These are phyloP conservation scores for Pichia sp. DNA, from an alignment of 1,139 yeast genomes.

Conservation along the genomic window DNA sequence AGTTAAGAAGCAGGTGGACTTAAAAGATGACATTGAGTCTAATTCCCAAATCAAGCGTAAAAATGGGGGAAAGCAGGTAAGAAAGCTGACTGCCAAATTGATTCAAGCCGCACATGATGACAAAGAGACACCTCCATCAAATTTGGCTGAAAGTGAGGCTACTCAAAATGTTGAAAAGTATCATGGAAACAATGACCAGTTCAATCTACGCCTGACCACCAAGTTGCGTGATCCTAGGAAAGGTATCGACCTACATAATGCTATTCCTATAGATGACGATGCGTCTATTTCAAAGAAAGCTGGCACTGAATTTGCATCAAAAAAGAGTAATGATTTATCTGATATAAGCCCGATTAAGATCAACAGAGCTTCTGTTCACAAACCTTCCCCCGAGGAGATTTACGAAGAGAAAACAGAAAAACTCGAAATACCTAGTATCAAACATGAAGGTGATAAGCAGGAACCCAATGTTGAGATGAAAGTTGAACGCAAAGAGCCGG, in stretches of 20 bases:
- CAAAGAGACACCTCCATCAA: background rate
- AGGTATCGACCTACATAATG: slow-evolving; percentile 1
- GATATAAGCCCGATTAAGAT: background rate
- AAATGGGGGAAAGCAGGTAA: background rate
- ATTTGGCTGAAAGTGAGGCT: background rate
- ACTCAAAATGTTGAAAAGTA: background rate
- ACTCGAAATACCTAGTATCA: background rate
- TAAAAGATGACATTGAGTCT: background rate
- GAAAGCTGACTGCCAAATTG: background rate
- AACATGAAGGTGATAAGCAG: background rate
- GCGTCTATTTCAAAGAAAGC: background rate
- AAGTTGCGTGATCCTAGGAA: background rate
- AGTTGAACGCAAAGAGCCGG: background rate
- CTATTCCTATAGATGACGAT: slow-evolving; percentile 7
- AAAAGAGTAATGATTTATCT: background rate
- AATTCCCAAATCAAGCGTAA: background rate
- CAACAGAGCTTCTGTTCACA: background rate
- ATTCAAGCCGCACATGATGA: background rate
- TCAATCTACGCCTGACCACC: slow-evolving; percentile 3
- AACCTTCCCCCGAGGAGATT: background rate
- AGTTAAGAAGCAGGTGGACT: background rate
- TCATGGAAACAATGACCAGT: background rate
- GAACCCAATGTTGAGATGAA: background rate
- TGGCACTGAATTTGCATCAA: background rate
- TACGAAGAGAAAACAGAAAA: too few relatives aligned